Conservation (phyloP, 768 basidiomycete genomes). For the Chalciporus piperatus region DNA sequence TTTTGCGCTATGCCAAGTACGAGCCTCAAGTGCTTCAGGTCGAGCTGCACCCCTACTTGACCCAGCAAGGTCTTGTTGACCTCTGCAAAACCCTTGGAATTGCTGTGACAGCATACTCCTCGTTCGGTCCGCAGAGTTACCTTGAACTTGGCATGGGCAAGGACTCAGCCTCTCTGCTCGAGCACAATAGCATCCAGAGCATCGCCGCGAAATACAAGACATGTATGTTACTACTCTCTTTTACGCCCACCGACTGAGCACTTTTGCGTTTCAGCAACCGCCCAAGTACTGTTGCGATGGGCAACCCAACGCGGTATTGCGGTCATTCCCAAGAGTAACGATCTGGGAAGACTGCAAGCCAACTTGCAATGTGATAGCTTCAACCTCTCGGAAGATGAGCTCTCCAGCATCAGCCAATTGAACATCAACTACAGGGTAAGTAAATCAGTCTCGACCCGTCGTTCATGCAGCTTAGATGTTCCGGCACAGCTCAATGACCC, state of each 20-base stretch:
- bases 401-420: slow-evolving; percentile 54
- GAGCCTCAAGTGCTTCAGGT: slow-evolving; percentile 58
- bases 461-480: slow-evolving; percentile 3
- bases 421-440: slow-evolving; percentile 64
- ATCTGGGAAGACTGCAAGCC: slow-evolving; percentile 34
- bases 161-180: slow-evolving; percentile 49
- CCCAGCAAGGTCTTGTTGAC: slow-evolving; percentile 45
- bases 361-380: slow-evolving; percentile 48
- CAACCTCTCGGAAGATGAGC: slow-evolving; percentile 55
- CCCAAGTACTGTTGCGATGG: slow-evolving; percentile 79
- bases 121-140: slow-evolving; percentile 54
- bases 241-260: background rate
- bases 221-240: slow-evolving; percentile 35
- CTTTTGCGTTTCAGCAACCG: slow-evolving; percentile 29
- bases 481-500: slow-evolving; percentile 64
- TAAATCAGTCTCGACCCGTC: slow-evolving; percentile 1
- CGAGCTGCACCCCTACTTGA: slow-evolving; percentile 56
- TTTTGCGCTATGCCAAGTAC: slow-evolving; percentile 73
- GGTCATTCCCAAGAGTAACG: slow-evolving; percentile 72
- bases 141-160: slow-evolving; percentile 66
- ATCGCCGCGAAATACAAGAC: slow-evolving; percentile 52
- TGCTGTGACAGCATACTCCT: slow-evolving; percentile 55
- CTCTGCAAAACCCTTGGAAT: slow-evolving; percentile 45
- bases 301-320: slow-evolving; percentile 71
- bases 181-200: slow-evolving; percentile 41